Evolutionary conservation across 2,329 filamentous ascomycete species (phyloP).

Genomic region (Colletotrichum sidae): DNA sequence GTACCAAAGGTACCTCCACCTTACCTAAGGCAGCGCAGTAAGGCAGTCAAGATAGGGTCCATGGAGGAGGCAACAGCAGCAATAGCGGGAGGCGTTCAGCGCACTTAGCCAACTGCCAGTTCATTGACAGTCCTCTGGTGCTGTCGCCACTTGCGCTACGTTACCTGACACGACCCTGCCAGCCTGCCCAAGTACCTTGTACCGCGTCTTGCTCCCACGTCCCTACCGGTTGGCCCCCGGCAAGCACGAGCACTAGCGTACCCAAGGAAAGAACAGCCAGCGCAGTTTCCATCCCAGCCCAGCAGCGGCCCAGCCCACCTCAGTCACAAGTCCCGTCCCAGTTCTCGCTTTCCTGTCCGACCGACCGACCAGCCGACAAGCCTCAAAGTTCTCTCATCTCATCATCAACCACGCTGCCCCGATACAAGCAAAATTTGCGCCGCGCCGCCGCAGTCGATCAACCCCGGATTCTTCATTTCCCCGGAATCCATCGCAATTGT

Average conservation of each 20-base stretch:
- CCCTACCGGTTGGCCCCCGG: conserved; percentile 11
- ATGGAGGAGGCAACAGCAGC: conserved; percentile 4
- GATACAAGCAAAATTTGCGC: conserved; percentile 33
- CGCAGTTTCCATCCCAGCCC: conserved; percentile 35
- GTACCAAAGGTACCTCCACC: background rate
- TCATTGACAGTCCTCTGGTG: too few relatives aligned
- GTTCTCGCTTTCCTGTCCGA: conserved; percentile 36
- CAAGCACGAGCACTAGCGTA: conserved; percentile 17
- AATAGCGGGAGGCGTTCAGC: background rate
- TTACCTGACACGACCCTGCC: conserved; percentile 1
- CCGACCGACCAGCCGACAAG: conserved; percentile 35
- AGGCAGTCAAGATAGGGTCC: background rate
- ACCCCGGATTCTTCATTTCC: background rate
- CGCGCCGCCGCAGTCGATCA: conserved; percentile 27
- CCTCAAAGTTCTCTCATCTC: conserved; percentile 38
- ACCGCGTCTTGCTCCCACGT: too few relatives aligned
- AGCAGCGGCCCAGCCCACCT: conserved; percentile 22
- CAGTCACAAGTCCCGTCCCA: conserved; percentile 23
- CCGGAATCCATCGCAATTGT: conserved; percentile 11
- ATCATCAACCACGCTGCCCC: conserved; percentile 25
- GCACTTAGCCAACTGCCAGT: too few relatives aligned
- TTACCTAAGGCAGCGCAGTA: background rate
- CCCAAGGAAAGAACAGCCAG: conserved; percentile 18
- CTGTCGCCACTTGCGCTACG: background rate
- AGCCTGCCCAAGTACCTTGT: background rate